Base-by-base conservation (phyloP, 768 basidiomycete species). In the Leucosporidium scottii region DNA sequence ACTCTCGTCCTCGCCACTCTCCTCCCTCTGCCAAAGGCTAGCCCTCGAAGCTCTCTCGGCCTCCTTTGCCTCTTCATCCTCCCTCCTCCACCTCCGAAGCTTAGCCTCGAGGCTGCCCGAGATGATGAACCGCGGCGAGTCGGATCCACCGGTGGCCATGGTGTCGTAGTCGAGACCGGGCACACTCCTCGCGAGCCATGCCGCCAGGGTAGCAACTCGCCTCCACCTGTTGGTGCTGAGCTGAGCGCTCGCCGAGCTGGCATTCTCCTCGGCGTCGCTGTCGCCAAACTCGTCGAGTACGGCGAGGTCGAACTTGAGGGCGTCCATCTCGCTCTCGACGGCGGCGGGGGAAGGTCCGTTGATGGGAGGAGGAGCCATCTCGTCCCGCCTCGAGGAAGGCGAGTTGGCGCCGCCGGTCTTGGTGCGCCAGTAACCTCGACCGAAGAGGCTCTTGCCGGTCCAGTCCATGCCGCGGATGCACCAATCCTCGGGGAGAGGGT, bases 401-500 rank as follows among this genome's bases (percentile, higher is more conserved):
- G 56, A 8, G 39, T 17, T 44, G 15, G 39, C 39, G 54, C 53
- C 27, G 50, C 59, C 53, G 23, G 25, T 30, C 56, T 66, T 80
- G n/a, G 81, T 81, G 76, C 88, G 90, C 96, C 96, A 99, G 77
- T 87, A 98, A 0, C 93, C 94, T 50, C 90, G 85, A 77, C 94
- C 92, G 76, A 88, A 98, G 21, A 97, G 86, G 68, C 85, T 85
- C 66, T 91, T 83, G 9, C 90, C 88, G 5, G 91, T 87, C 96
- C 96, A 99, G 73, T 93, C 93, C 87, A 93, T 91, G 1, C 96
- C 96, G 39, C 96, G 84, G 72, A 97, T 77, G 74, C 89, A 90
- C 92, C 93, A 97, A 75, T 98, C 96, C 78, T 99, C 96, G 0
- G 89, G 83, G 2, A 98, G 80, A 0, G 90, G 86, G 68, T 85